These are phyloP conservation scores for Leucocoprinus leucothites DNA, from an alignment of 768 basidiomycete species.

Conservation along the genomic window DNA sequence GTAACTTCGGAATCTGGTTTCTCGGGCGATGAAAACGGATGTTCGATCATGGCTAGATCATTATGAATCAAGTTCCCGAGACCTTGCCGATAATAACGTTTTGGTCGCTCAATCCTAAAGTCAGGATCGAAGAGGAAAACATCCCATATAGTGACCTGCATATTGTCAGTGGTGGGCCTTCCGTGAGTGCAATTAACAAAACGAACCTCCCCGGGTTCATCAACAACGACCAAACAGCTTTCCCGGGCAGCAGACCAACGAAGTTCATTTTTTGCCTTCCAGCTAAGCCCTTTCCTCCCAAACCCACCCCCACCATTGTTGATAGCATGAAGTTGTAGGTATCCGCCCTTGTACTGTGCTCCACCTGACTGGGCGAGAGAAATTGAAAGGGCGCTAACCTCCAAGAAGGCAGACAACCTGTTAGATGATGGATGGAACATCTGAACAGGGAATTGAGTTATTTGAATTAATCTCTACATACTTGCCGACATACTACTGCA, in stretches of 20 bases:
- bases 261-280: slow-evolving; percentile 58
- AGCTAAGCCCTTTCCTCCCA: slow-evolving; percentile 61
- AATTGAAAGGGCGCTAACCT: slow-evolving; percentile 86
- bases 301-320: slow-evolving; percentile 53
- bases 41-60: slow-evolving; percentile 17
- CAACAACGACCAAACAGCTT: slow-evolving; percentile 82
- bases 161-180: slow-evolving; percentile 3
- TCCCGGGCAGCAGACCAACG: slow-evolving; percentile 94
- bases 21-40: slow-evolving; percentile 2
- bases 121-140: slow-evolving; percentile 90
- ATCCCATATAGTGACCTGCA: slow-evolving; percentile 81
- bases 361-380: slow-evolving; percentile 78
- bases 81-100: slow-evolving; percentile 84
- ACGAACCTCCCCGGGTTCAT: slow-evolving; percentile 82
- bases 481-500: slow-evolving; percentile 66
- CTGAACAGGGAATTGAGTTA: slow-evolving; percentile 32
- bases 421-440: slow-evolving; percentile 97
- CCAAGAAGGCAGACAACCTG: slow-evolving; percentile 85
- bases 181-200: background rate
- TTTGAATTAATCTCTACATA: background rate
- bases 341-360: slow-evolving; percentile 89
- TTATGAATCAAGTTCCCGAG: slow-evolving; percentile 59
- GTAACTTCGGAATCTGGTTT: slow-evolving; percentile 1
- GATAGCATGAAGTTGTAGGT: slow-evolving; percentile 55
- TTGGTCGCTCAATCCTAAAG: slow-evolving; percentile 89